phyloP scores from a whole-genome alignment of 176 grass and related monocot species.

The Oryza punctata region DNA sequence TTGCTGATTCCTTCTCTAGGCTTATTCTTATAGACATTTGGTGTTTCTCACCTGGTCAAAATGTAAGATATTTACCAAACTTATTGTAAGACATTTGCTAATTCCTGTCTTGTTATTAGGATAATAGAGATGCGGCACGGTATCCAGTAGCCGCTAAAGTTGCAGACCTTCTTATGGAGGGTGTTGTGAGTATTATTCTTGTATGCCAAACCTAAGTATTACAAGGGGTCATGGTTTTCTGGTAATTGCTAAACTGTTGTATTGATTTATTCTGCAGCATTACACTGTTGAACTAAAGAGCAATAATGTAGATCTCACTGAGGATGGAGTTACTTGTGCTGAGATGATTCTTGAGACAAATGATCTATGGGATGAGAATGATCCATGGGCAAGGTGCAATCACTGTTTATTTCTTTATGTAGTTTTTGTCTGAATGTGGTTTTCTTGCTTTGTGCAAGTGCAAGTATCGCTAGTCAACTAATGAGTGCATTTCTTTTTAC shows the following conservation, averaged over 20 bases:
- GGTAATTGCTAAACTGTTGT: conserved; percentile 27
- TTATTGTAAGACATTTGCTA: background rate
- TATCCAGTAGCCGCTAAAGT: conserved; percentile 94
- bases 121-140: conserved; percentile 74
- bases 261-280: conserved; percentile 67
- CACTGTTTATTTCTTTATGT: conserved; percentile 34
- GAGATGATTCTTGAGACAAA: conserved; percentile 85
- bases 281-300: conserved; percentile 88
- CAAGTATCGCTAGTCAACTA: conserved; percentile 14
- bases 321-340: conserved; percentile 84
- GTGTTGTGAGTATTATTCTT: conserved; percentile 68
- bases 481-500: background rate
- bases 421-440: conserved; percentile 5
- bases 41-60: conserved; percentile 30
- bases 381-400: conserved; percentile 91
- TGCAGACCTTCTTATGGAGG: conserved; percentile 78
- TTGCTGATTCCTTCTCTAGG: conserved; percentile 6
- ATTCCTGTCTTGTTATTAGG: conserved; percentile 53
- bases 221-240: background rate
- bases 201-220: conserved; percentile 29
- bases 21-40: conserved; percentile 27
- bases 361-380: conserved; percentile 96
- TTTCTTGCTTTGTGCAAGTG: conserved; percentile 31
- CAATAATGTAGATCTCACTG: conserved; percentile 87
- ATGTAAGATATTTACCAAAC: conserved; percentile 14